Conservation (phyloP, 495 filamentous ascomycete species). For the Xylaria acuta region DNA sequence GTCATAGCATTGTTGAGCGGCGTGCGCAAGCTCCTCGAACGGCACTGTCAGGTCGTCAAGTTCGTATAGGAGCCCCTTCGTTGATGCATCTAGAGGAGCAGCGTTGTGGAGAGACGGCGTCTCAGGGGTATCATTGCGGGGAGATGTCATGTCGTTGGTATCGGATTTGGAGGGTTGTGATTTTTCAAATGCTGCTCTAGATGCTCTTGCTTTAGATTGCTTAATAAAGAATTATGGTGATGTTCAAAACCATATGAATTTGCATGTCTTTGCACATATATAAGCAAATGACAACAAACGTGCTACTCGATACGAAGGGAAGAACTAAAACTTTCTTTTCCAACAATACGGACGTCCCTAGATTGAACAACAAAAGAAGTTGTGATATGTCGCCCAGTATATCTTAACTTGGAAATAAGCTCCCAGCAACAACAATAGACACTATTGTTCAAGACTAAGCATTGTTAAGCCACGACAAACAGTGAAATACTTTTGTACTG, state of each 20-base stretch:
- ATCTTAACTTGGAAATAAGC: not conserved
- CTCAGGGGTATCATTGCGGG: slow-evolving; percentile 26
- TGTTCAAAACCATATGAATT: not conserved
- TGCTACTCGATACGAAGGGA: not conserved
- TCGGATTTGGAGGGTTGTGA: not conserved
- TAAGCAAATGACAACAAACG: not conserved
- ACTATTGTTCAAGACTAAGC: not conserved
- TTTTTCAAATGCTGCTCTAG: not conserved
- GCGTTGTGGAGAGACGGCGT: not conserved
- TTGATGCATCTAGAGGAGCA: not conserved
- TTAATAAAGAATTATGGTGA: not conserved
- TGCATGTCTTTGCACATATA: not conserved
- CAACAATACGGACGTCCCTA: not conserved
- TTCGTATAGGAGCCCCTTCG: not conserved
- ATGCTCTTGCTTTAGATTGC: not conserved
- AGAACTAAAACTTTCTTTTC: not conserved
- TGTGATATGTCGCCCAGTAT: not conserved
- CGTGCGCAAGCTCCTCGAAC: not conserved
- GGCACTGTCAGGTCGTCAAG: not conserved
- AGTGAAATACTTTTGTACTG: not conserved
- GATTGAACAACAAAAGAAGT: not conserved
- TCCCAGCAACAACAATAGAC: not conserved
- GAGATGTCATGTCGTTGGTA: not conserved
- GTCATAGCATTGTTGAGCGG: not conserved
- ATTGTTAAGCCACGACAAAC: not conserved